phyloP scores from a whole-genome alignment of 495 filamentous ascomycete genomes.

The Xylaria flabelliformis region DNA sequence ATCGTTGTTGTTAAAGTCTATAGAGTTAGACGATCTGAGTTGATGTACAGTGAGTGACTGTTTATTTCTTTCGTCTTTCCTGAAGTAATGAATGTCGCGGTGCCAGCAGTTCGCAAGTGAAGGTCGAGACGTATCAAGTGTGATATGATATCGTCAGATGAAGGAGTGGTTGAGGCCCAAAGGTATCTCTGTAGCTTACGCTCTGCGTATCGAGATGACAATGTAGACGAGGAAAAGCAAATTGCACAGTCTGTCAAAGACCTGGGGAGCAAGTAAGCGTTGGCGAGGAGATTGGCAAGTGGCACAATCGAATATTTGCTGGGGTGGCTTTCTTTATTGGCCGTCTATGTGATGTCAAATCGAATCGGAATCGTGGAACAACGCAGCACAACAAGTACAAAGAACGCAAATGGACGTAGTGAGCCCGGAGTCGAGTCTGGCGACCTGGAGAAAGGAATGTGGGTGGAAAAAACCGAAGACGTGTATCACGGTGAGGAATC shows the following conservation, averaged over 20 bases:
- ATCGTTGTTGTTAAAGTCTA: not conserved
- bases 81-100: constrained; percentile 35
- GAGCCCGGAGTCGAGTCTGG: constrained; percentile 45
- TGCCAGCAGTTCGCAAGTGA: constrained; percentile 41
- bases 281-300: constrained; percentile 15
- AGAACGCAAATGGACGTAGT: constrained; percentile 26
- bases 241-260: constrained; percentile 24
- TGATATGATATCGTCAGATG: constrained; percentile 28
- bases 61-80: constrained; percentile 22
- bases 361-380: constrained; percentile 18
- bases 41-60: not conserved
- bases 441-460: constrained; percentile 42
- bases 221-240: constrained; percentile 25
- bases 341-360: constrained; percentile 10
- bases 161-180: constrained; percentile 35
- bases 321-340: constrained; percentile 12
- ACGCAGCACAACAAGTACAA: constrained; percentile 14
- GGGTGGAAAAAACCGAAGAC: constrained; percentile 27
- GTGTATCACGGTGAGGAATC: constrained; percentile 14
- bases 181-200: constrained; percentile 34
- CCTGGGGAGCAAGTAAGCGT: constrained; percentile 8
- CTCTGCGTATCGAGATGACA: constrained; percentile 35
- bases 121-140: constrained; percentile 33
- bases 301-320: constrained; percentile 32
- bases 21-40: not conserved